Evolutionary conservation across 1,284 basidiomycete species (phyloP).

Genomic region (Apiotrichum sp.): DNA sequence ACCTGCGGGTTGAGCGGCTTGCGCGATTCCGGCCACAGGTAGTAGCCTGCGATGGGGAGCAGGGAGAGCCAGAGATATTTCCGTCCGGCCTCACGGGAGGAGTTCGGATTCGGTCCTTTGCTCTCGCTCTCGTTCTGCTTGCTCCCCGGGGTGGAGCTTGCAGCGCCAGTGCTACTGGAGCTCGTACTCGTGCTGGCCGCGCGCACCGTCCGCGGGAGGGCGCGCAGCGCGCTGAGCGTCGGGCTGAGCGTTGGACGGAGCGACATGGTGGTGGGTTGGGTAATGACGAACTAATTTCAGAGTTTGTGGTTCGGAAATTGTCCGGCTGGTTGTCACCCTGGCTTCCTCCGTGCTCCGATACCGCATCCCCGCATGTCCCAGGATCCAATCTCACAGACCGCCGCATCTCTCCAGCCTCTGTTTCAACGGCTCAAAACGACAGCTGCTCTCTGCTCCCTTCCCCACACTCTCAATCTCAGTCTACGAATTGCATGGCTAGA

Average conservation of each 20-base stretch:
- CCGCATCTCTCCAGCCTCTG: background rate
- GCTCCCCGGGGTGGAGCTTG: too few species aligned
- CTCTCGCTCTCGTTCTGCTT: too few species aligned
- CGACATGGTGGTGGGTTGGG: background rate
- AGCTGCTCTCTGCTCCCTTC: background rate
- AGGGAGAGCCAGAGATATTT: background rate
- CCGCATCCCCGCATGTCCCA: too few species aligned
- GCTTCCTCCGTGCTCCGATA: too few species aligned
- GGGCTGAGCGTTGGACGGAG: background rate
- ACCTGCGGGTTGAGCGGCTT: constrained; percentile 19
- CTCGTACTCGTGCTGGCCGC: too few species aligned
- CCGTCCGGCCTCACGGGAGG: too few species aligned
- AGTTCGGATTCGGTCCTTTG: too few species aligned
- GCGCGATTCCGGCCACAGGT: background rate
- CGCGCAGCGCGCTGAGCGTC: too few species aligned
- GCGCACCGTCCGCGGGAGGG: too few species aligned
- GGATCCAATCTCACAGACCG: background rate
- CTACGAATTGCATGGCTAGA: constrained; percentile 1
- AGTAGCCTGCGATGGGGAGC: constrained; percentile 6
- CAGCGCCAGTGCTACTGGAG: background rate
- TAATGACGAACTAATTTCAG: background rate
- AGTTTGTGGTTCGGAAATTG: too few species aligned
- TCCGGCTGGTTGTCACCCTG: too few species aligned
- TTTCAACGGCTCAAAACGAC: background rate
- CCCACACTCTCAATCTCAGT: background rate